Evolutionary conservation across 78 protist species (phyloP).

Genomic region (Anaeramoeba ignava): DNA sequence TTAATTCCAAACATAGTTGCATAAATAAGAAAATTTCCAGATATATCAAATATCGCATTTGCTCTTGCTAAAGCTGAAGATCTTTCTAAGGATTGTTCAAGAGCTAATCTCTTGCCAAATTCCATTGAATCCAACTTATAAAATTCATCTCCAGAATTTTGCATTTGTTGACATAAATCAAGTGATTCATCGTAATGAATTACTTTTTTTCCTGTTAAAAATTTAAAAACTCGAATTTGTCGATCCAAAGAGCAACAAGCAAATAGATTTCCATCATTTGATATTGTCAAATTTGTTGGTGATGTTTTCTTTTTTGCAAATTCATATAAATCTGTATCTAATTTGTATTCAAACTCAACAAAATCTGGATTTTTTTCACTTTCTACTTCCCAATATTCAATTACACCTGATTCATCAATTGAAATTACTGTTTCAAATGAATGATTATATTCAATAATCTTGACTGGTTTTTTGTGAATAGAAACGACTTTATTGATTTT

Average conservation of each 20-base stretch:
- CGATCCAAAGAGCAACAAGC: constrained; percentile 13
- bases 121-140: constrained; percentile 56
- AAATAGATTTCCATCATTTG: constrained; percentile 42
- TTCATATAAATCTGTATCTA: constrained; percentile 78
- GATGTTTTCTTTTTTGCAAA: constrained; percentile 34
- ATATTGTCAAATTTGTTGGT: constrained; percentile 35
- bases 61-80: neutral
- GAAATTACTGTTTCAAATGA: constrained; percentile 22
- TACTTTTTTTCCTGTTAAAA: constrained; percentile 7
- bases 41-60: constrained; percentile 60
- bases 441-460: constrained; percentile 20
- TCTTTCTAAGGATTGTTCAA: constrained; percentile 47
- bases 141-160: neutral
- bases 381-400: constrained; percentile 57
- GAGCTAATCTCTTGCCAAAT: constrained; percentile 73
- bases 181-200: neutral
- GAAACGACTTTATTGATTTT: neutral
- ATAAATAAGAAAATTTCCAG: constrained; percentile 61
- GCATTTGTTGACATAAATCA: neutral
- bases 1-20: constrained; percentile 75
- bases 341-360: constrained; percentile 35
- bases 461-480: neutral
- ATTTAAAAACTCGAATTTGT: neutral
- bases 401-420: constrained; percentile 41
- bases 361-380: constrained; percentile 14